These are phyloP conservation scores for Moringa oleifera DNA, from an alignment of 345 rosid genomes.

Conservation along the genomic window DNA sequence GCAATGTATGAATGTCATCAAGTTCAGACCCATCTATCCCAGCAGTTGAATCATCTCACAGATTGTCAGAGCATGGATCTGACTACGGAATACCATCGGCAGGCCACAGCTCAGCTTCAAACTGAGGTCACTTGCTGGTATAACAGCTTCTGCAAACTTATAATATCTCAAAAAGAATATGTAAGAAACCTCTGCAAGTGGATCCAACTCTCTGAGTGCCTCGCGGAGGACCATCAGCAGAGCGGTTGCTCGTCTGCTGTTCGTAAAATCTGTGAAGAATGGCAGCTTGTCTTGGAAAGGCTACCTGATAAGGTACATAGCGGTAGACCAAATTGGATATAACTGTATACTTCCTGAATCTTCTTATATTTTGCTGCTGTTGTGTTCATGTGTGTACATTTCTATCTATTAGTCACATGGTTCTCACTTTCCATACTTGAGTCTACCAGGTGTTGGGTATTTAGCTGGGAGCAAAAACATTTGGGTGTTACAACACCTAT, in stretches of 20 bases:
- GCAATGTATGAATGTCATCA: constrained; percentile 76
- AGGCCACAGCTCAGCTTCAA: constrained; percentile 75
- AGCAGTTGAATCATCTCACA: constrained; percentile 54
- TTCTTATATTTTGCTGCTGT: background rate
- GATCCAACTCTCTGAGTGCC: constrained; percentile 58
- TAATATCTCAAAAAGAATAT: constrained; percentile 58
- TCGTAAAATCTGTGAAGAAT: constrained; percentile 55
- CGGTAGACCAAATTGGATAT: background rate
- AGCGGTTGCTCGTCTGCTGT: constrained; percentile 41
- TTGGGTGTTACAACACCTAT: no score
- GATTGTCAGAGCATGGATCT: constrained; percentile 40
- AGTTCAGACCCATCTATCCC: constrained; percentile 65
- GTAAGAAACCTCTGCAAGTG: constrained; percentile 58
- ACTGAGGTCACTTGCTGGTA: constrained; percentile 70
- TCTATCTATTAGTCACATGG: no score
- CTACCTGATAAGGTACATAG: constrained; percentile 69
- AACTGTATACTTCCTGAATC: background rate
- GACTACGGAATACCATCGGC: constrained; percentile 62
- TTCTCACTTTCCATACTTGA: no score
- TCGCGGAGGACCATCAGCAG: constrained; percentile 43
- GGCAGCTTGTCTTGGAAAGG: constrained; percentile 56
- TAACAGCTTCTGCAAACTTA: constrained; percentile 66
- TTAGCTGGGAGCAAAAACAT: background rate
- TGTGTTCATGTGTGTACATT: no score
- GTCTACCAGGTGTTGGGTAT: background rate